Percentiles rank a stretch among this genome's conserved stretches.
These are phyloP conservation scores for Trifolium subterraneum DNA, from an alignment of 306 rosid genomes.

Conservation along the genomic window DNA sequence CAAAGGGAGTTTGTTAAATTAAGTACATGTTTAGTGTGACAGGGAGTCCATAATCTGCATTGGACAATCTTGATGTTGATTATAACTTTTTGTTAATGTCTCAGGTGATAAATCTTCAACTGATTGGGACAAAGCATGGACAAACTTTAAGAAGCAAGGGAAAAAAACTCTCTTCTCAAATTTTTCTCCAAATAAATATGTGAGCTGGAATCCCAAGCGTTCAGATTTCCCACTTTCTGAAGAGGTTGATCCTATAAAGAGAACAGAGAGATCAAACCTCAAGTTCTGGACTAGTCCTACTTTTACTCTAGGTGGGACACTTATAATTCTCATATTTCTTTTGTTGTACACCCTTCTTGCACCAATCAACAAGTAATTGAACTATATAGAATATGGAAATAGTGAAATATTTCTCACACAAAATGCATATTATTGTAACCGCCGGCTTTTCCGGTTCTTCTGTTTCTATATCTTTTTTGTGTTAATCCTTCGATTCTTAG, in stretches of 20 bases:
- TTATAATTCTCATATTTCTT: constrained; percentile 72
- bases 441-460: constrained; percentile 28
- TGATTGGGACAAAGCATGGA: constrained; percentile 98
- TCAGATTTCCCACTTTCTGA: constrained; percentile 73
- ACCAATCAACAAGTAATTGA: constrained; percentile 50
- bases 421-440: constrained; percentile 41
- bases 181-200: constrained; percentile 84
- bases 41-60: no score
- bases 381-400: constrained; percentile 13
- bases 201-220: constrained; percentile 85
- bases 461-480: constrained; percentile 23
- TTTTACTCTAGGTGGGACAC: constrained; percentile 76
- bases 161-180: constrained; percentile 58
- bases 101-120: constrained; percentile 76
- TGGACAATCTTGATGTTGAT: not conserved
- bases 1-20: no score
- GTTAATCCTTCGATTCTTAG: no score
- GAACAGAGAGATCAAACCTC: constrained; percentile 88
- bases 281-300: constrained; percentile 87
- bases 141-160: constrained; percentile 78
- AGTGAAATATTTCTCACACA: constrained; percentile 26
- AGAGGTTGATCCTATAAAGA: constrained; percentile 90
- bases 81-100: not conserved
- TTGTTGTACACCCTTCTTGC: constrained; percentile 84
- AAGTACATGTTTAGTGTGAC: not conserved